Conservation (phyloP, 495 filamentous ascomycete species). For the Hyaloscypha variabilis region DNA sequence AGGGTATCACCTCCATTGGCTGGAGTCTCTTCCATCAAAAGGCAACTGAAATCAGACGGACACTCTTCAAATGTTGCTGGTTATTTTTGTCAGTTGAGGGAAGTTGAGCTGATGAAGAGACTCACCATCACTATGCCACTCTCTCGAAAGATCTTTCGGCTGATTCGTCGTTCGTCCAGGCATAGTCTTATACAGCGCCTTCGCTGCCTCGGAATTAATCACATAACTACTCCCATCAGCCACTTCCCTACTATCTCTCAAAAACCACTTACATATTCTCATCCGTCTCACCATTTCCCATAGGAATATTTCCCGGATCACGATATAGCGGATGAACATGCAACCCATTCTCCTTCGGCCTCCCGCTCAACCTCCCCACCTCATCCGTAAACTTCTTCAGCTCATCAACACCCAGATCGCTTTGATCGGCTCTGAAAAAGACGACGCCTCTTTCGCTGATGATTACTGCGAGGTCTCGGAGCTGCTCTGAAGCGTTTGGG, state of each 20-base stretch:
- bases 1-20: constrained; percentile 46
- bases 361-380: constrained; percentile 43
- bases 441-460: constrained; percentile 36
- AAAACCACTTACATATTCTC: constrained; percentile 36
- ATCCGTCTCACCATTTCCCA: constrained; percentile 43
- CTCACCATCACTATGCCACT: constrained; percentile 49
- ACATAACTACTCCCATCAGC: constrained; percentile 38
- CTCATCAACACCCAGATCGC: constrained; percentile 41
- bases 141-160: constrained; percentile 40
- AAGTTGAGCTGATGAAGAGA: not conserved
- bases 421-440: constrained; percentile 39
- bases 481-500: constrained; percentile 65
- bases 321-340: constrained; percentile 47
- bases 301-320: constrained; percentile 43
- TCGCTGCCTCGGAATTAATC: constrained; percentile 48
- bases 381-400: constrained; percentile 44
- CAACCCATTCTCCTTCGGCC: constrained; percentile 43
- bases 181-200: constrained; percentile 48
- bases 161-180: constrained; percentile 31
- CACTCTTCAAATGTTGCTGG: constrained; percentile 41
- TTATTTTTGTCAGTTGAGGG: not conserved
- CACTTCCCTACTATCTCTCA: not conserved
- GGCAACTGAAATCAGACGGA: constrained; percentile 43
- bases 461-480: constrained; percentile 71
- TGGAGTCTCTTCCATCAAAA: constrained; percentile 44